Conservation (phyloP, 352 stramenopile species). For the Phytophthora syringae region DNA sequence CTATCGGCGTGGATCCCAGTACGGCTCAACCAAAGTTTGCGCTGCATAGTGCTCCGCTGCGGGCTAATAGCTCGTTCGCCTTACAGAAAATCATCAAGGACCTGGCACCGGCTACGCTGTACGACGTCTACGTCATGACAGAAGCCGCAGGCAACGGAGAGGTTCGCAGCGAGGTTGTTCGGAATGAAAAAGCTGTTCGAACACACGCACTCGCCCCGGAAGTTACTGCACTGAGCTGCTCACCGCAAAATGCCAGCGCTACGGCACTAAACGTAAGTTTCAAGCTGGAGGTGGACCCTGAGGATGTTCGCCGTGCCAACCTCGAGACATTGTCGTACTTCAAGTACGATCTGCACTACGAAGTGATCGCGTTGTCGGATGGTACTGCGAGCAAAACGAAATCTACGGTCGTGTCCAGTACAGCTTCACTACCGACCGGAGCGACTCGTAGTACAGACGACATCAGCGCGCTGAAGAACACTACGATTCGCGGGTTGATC, state of each 20-base stretch:
- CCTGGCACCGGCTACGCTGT: conserved; percentile 57
- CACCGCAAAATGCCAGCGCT: conserved; percentile 47
- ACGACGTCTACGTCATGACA: conserved; percentile 63
- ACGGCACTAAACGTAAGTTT: conserved; percentile 51
- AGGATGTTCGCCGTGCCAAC: conserved; percentile 45
- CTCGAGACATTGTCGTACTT: conserved; percentile 45
- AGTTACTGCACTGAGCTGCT: conserved; percentile 31
- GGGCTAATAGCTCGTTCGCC: conserved; percentile 24
- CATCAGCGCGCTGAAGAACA: conserved; percentile 25
- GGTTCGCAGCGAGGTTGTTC: conserved; percentile 55
- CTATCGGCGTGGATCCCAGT: conserved; percentile 5
- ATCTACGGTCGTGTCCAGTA: conserved; percentile 9
- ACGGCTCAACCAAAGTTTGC: conserved; percentile 31
- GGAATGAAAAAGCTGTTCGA: conserved; percentile 32
- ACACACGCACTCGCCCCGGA: conserved; percentile 68
- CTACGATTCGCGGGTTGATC: conserved; percentile 33
- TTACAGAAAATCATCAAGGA: conserved; percentile 35
- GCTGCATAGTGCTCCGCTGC: conserved; percentile 30
- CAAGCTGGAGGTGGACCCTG: conserved; percentile 42
- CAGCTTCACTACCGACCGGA: conserved; percentile 2
- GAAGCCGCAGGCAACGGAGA: conserved; percentile 58
- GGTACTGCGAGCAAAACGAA: conserved; percentile 17
- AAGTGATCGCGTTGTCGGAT: conserved; percentile 36
- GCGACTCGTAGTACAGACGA: conserved; percentile 24
- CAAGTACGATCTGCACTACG: conserved; percentile 62